Evolutionary conservation across 2,329 filamentous ascomycete genomes (phyloP), one percentile per base, ranked within the genome.

Genomic region (Sporothrix sp.): DNA sequence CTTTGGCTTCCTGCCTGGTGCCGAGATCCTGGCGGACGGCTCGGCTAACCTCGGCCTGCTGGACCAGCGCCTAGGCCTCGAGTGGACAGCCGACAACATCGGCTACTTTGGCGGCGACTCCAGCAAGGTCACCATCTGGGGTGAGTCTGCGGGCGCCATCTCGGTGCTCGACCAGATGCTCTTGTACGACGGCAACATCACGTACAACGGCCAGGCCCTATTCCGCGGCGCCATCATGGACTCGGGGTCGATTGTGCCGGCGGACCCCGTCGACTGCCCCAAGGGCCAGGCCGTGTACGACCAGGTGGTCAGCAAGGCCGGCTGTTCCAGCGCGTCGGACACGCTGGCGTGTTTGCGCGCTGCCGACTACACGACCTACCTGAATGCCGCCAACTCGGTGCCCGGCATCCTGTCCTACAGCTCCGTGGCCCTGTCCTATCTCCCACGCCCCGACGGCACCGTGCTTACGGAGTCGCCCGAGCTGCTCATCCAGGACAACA

Each of bases 191-290:
- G 86, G 87, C 7, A 71, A 91, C 63, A 78, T 79, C 61, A 81
- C 71, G 0, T 89, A 90, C 68, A 87, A 89, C 2, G 84, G 81
- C 48, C 80, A 84, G 59, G 71, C 81, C 1, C 72, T 93, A 0
- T 91, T 93, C 74, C 78, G 83, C 23, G 85, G 71, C 1, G 85
- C 72, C 23, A 90, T 91, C 58, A 90, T 93, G 85, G 78, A 85
- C 67, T 85, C 81, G 2, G 84, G 84, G 2, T 79, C 73, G 51
- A 63, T 83, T 2, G 66, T 78, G 0, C 82, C 82, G 0, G 73
- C 81, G 0, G 76, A 80, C 23, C 71, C 74, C 0, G 77, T 88
- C 0, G 84, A 87, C 58, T 74, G 76, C 27, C 66, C 70, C 10
- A 86, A 87, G 63, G 78, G 74, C 0, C 84, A 90, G 60, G 70